Evolutionary conservation across 306 rosid species (phyloP).

Genomic region (Quercus gilva): DNA sequence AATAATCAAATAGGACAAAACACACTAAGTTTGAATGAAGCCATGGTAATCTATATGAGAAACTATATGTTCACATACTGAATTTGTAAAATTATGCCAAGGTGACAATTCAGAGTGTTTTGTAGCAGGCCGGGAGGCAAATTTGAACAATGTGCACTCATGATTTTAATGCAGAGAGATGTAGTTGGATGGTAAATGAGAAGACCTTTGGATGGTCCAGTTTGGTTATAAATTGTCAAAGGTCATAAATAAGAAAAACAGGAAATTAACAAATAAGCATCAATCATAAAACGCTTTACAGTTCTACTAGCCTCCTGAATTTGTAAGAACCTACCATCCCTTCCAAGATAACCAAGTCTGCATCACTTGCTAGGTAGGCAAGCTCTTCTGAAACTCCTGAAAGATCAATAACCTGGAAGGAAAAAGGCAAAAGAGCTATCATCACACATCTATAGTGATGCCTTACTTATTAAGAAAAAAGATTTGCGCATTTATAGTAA

Average conservation of each 20-base stretch:
- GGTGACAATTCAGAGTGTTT: not conserved
- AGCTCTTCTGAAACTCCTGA: conserved; percentile 79
- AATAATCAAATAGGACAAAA: not conserved
- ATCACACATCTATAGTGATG: not conserved
- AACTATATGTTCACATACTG: not conserved
- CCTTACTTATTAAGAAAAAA: not conserved
- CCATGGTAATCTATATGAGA: not conserved
- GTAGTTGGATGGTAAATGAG: not conserved
- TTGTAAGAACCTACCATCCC: conserved; percentile 80
- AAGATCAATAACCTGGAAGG: conserved; percentile 82
- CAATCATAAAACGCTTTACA: not conserved
- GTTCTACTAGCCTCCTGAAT: conserved; percentile 13
- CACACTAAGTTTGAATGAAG: not conserved
- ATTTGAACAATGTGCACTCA: not conserved
- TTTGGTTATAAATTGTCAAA: not conserved
- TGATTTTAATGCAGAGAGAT: not conserved
- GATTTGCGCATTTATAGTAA: not conserved
- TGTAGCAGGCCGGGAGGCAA: not conserved
- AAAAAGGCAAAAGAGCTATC: conserved; percentile 12
- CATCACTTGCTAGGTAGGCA: conserved; percentile 81
- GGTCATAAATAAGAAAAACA: not conserved
- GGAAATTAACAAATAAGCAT: not conserved
- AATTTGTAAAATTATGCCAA: not conserved
- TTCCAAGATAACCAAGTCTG: conserved; percentile 85
- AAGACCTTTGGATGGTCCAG: not conserved